Base-by-base conservation (phyloP, 805 yeast species). In the Scheffersomyces spartinae region DNA sequence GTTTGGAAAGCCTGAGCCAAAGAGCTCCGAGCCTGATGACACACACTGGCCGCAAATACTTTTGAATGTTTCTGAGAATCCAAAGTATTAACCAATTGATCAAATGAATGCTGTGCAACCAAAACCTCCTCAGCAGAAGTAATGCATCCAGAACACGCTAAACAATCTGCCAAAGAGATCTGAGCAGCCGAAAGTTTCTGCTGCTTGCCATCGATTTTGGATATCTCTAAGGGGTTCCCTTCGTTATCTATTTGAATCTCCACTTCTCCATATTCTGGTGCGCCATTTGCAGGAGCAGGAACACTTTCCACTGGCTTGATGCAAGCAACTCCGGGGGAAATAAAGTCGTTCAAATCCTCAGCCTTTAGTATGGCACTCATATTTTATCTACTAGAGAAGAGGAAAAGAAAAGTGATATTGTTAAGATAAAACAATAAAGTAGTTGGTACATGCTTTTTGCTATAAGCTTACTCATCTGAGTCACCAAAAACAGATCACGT, bases 111-210 rank as follows among this genome's bases (percentile, higher is more conserved):
- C 36, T 83, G 77, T 2, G 94, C 83, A 20, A 91, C 79, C 23
- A 91, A 56, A 5, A 91, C 84, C 34, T 88, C 95, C 46, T 91
- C 98, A n/a, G 95, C 93, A 4, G 95, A 81, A 0, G 98, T 91
- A 28, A 91, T 84, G 49, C 98, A 91, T 1, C 98, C 98, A 6
- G 93, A 74, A 45, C 98, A 91, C 0, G 98, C 98, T 27, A 91
- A 59, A 52, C 98, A 91, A 56, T 91, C 98, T 11, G 85, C 76
- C 26, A 91, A 55, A 2, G 91, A 79, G 24, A 91, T 88, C 35
- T 81, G 88, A 0, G 96, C 97, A 26, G 84, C 74, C 15, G 76
- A 66, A 5, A 84, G 56, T 11, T 60, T 55, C 18, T 64, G 61
- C 3, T 61, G 43, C 5, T 56, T 55, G 13, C 71, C 74, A 32